Evolutionary conservation across 2,329 filamentous ascomycete species (phyloP).

Genomic region (Pseudogymnoascus pannorum): DNA sequence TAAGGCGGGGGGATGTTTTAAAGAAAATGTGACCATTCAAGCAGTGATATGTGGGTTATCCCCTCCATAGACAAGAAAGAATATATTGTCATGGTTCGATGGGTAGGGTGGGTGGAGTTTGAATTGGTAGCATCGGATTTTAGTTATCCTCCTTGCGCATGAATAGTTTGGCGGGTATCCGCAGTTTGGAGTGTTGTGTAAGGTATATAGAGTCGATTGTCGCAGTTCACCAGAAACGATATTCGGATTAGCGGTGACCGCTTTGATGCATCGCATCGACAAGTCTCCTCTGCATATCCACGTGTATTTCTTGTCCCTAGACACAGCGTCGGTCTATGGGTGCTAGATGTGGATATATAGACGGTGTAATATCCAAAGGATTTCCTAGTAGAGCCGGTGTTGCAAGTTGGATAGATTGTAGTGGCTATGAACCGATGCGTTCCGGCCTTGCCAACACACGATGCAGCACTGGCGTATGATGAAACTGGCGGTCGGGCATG

Average conservation of each 20-base stretch:
- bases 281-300: neutral
- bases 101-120: neutral
- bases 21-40: neutral
- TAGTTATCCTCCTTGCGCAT: neutral
- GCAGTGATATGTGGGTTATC: neutral
- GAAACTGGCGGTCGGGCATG: neutral
- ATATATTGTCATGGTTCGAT: neutral
- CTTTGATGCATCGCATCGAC: neutral
- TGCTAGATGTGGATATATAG: slow-evolving; percentile 6
- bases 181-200: neutral
- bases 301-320: neutral
- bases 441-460: slow-evolving; percentile 12
- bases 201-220: neutral
- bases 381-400: slow-evolving; percentile 3
- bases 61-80: neutral
- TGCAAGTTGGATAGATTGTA: slow-evolving; percentile 6
- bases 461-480: slow-evolving; percentile 12
- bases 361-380: slow-evolving; percentile 7
- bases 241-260: neutral
- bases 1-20: neutral
- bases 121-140: neutral
- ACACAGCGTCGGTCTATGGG: neutral
- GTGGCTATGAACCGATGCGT: neutral
- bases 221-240: neutral
- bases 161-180: neutral